Conservation (phyloP, 179 eudicot genomes). For the Beta corolliflora region DNA sequence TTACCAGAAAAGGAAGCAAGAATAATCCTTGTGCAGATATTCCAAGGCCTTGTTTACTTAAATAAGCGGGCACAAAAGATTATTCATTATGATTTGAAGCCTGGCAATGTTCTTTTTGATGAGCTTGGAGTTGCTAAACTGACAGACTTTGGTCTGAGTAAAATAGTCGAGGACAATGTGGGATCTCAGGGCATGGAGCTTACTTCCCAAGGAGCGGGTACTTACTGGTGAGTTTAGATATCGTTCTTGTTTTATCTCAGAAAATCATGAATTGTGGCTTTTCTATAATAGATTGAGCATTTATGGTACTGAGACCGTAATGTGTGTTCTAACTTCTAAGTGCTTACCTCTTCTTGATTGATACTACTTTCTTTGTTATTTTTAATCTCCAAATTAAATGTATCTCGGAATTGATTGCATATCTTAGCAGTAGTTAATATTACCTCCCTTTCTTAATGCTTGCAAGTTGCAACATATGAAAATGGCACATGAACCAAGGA, state of each 20-base stretch:
- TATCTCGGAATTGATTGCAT: neutral
- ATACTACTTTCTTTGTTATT: neutral
- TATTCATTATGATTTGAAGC: constrained; percentile 98
- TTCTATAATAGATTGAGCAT: neutral
- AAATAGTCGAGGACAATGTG: constrained; percentile 95
- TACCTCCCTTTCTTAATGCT: too few relatives aligned
- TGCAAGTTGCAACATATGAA: too few relatives aligned
- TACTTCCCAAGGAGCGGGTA: constrained; percentile 99
- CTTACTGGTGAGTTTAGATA: constrained; percentile 79
- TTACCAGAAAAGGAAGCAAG: constrained; percentile 95
- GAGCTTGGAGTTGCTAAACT: constrained; percentile 92
- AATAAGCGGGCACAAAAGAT: constrained; percentile 89
- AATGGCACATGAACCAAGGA: too few relatives aligned
- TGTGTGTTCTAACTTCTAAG: neutral
- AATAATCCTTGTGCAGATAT: constrained; percentile 90
- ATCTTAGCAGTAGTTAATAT: neutral
- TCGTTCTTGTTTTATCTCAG: neutral
- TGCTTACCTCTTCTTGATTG: neutral
- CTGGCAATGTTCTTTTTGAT: constrained; percentile 96
- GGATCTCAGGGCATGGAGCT: constrained; percentile 99
- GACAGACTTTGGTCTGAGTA: constrained; percentile 98
- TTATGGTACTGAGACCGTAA: neutral
- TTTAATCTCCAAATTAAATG: neutral
- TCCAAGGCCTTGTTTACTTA: constrained; percentile 93
- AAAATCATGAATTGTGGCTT: neutral